phyloP scores from a whole-genome alignment of 1,284 basidiomycete genomes.

The Sutorius eximius region DNA sequence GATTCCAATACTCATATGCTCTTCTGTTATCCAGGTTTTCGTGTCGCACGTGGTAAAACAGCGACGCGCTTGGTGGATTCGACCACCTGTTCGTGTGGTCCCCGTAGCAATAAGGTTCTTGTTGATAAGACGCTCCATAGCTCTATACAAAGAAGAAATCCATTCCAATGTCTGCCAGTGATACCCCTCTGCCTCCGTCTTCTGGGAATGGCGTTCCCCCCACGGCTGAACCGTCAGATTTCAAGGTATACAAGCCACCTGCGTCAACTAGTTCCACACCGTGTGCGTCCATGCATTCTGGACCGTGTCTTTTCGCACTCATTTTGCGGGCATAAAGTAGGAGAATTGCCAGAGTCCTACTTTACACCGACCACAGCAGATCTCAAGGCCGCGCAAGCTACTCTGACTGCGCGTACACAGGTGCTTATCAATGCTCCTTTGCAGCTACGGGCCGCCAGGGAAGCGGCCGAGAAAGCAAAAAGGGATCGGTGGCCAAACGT shows the following conservation, averaged over 20 bases:
- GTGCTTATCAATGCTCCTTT: conserved; percentile 77
- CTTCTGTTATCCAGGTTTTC: conserved; percentile 1
- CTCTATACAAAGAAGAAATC: conserved; percentile 14
- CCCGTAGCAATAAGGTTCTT: conserved; percentile 14
- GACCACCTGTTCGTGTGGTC: conserved; percentile 13
- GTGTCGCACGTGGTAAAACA: not conserved
- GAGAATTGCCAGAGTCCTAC: conserved; percentile 65
- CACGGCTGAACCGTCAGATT: conserved; percentile 26
- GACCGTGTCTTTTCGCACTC: conserved; percentile 7
- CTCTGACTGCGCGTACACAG: conserved; percentile 60
- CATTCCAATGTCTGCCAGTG: conserved; percentile 31
- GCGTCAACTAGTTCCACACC: conserved; percentile 12
- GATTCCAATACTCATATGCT: conserved; percentile 14
- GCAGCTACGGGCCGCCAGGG: conserved; percentile 66
- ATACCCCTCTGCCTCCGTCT: conserved; percentile 16
- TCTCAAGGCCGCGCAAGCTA: conserved; percentile 67
- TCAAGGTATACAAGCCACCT: conserved; percentile 52
- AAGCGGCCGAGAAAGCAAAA: conserved; percentile 62
- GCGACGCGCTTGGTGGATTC: conserved; percentile 4
- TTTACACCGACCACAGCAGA: conserved; percentile 77
- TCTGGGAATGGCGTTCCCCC: not conserved
- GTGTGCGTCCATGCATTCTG: conserved; percentile 26
- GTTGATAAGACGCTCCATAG: conserved; percentile 20
- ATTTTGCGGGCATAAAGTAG: conserved; percentile 24
- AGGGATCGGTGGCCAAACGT: conserved; percentile 73